Evolutionary conservation across 768 basidiomycete genomes (phyloP).

Genomic region (Amanita jacksonii): DNA sequence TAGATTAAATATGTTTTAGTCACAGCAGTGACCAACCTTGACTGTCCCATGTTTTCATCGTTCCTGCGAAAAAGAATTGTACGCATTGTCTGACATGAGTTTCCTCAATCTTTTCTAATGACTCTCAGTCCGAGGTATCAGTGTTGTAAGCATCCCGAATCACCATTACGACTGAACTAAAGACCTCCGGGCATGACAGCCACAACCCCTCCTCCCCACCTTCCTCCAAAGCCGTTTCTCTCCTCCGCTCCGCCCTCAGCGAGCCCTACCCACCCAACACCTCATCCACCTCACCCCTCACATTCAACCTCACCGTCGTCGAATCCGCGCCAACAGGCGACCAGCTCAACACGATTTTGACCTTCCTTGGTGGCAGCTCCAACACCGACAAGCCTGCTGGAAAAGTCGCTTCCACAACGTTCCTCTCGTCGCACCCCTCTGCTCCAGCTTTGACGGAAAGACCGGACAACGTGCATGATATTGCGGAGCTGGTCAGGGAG

Average conservation of each 20-base stretch:
- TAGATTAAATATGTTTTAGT: no score
- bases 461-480: slow-evolving; percentile 29
- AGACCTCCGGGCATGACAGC: slow-evolving; percentile 31
- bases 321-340: slow-evolving; percentile 58
- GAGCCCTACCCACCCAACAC: slow-evolving; percentile 50
- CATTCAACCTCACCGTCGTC: slow-evolving; percentile 65
- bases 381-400: slow-evolving; percentile 18
- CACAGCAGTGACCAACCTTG: no score
- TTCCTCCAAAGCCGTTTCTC: slow-evolving; percentile 48
- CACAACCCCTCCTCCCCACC: slow-evolving; percentile 59
- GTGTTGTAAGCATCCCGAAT: not conserved
- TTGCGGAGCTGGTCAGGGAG: slow-evolving; percentile 40
- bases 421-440: slow-evolving; percentile 58
- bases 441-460: slow-evolving; percentile 29
- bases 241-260: slow-evolving; percentile 51
- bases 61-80: slow-evolving; percentile 6
- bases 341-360: slow-evolving; percentile 58
- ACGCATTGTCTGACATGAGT: slow-evolving; percentile 6
- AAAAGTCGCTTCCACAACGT: slow-evolving; percentile 28
- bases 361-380: slow-evolving; percentile 33
- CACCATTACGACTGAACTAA: not conserved
- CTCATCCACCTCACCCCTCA: slow-evolving; percentile 37
- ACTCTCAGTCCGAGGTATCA: not conserved
- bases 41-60: not conserved
- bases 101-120: not conserved